Percentiles rank a stretch among this genome's conserved stretches.
Conservation (phyloP, 140 eudicot genomes). For the Flaveria floridana region DNA sequence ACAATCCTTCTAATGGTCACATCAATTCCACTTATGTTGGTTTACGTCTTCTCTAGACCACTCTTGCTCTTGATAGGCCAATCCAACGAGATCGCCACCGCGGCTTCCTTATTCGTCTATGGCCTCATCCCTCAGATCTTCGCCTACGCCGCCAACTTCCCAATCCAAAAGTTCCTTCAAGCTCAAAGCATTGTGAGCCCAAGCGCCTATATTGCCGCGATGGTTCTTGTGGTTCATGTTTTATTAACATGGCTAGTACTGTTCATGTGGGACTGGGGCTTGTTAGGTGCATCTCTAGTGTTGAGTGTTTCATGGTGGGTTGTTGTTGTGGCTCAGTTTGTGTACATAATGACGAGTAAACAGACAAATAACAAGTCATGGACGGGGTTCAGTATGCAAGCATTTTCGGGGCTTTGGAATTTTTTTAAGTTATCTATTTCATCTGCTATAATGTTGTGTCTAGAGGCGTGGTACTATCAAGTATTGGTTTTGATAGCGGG, state of each 20-base stretch:
- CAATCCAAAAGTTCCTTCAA: constrained; percentile 38
- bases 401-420: constrained; percentile 34
- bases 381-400: constrained; percentile 34
- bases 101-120: constrained; percentile 30
- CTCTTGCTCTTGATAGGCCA: constrained; percentile 31
- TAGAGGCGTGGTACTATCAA: constrained; percentile 40
- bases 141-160: constrained; percentile 35
- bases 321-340: constrained; percentile 32
- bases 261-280: constrained; percentile 23
- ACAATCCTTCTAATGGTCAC: constrained; percentile 29
- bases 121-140: constrained; percentile 44
- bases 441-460: constrained; percentile 40
- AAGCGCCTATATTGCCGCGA: constrained; percentile 33
- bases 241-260: constrained; percentile 19
- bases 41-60: constrained; percentile 32
- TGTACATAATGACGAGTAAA: constrained; percentile 29
- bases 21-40: constrained; percentile 5
- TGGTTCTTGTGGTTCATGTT: constrained; percentile 27
- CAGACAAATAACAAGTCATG: constrained; percentile 27
- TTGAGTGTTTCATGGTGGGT: constrained; percentile 41
- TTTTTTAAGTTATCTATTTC: constrained; percentile 31
- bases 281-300: constrained; percentile 32
- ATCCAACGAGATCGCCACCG: constrained; percentile 26
- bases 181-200: constrained; percentile 39
- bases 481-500: constrained; percentile 35